These are phyloP conservation scores for Tolypocladium capitatum DNA, from an alignment of 2,329 filamentous ascomycete species.

Conservation along the genomic window DNA sequence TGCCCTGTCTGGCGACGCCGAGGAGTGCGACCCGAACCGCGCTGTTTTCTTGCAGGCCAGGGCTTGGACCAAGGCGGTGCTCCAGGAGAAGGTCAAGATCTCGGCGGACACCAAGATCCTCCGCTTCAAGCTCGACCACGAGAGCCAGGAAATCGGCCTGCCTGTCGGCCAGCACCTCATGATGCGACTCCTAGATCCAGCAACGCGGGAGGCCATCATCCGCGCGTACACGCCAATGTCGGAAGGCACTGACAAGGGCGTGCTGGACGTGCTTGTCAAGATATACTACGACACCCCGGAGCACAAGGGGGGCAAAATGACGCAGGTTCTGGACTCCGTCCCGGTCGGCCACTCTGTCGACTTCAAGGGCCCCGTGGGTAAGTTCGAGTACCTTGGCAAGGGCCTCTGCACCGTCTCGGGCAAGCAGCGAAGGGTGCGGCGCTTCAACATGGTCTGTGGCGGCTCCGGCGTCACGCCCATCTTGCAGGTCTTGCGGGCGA, in stretches of 20 bases:
- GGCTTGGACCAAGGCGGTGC: slow-evolving; percentile 58
- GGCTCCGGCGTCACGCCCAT: slow-evolving; percentile 91
- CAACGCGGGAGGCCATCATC: slow-evolving; percentile 59
- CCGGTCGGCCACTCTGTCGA: slow-evolving; percentile 62
- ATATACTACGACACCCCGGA: slow-evolving; percentile 54
- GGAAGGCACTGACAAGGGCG: slow-evolving; percentile 43
- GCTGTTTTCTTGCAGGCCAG: slow-evolving; percentile 58
- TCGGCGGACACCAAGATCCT: slow-evolving; percentile 75
- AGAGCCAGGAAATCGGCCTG: slow-evolving; percentile 56
- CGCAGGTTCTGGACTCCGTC: slow-evolving; percentile 59
- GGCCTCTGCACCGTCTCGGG: slow-evolving; percentile 51
- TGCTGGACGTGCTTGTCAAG: slow-evolving; percentile 67
- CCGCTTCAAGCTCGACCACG: slow-evolving; percentile 63
- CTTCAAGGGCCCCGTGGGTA: slow-evolving; percentile 79
- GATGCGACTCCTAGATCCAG: slow-evolving; percentile 64
- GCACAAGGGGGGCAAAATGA: slow-evolving; percentile 64
- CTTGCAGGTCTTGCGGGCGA: slow-evolving; percentile 65
- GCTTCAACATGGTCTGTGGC: slow-evolving; percentile 76
- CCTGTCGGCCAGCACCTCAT: slow-evolving; percentile 80
- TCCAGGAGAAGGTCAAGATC: slow-evolving; percentile 54
- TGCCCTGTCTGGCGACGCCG: slow-evolving; percentile 33
- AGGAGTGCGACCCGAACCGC: slow-evolving; percentile 26
- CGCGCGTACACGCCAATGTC: slow-evolving; percentile 81
- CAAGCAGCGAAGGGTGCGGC: slow-evolving; percentile 40
- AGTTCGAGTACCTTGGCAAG: slow-evolving; percentile 63